phyloP scores from a whole-genome alignment of 768 basidiomycete genomes.

The Hygrocybe punicea region DNA sequence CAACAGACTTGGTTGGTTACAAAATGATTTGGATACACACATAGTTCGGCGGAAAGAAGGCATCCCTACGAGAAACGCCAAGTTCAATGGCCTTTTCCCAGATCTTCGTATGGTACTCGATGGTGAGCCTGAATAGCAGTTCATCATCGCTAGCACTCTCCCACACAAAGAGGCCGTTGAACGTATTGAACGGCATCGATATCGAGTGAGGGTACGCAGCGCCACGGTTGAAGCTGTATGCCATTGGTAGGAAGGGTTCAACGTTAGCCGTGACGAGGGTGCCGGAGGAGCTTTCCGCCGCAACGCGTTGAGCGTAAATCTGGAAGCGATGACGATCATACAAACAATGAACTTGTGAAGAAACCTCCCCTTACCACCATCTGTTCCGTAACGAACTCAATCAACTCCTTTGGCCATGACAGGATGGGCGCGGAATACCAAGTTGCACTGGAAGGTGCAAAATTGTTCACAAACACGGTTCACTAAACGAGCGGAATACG shows the following conservation, averaged over 20 bases:
- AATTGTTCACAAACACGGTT: constrained; percentile 14
- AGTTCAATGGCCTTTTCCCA: constrained; percentile 40
- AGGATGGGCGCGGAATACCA: constrained; percentile 45
- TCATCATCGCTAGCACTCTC: constrained; percentile 14
- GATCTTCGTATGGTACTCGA: constrained; percentile 32
- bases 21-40: neutral
- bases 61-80: constrained; percentile 58
- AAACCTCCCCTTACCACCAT: constrained; percentile 22
- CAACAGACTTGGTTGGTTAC: no score
- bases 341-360: neutral
- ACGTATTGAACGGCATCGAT: constrained; percentile 23
- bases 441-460: constrained; percentile 17
- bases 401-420: constrained; percentile 32
- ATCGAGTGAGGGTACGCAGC: constrained; percentile 45
- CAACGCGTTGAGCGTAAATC: constrained; percentile 28
- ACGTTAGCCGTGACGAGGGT: constrained; percentile 44
- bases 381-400: constrained; percentile 42
- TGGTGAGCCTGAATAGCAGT: constrained; percentile 40
- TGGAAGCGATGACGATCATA: constrained; percentile 37
- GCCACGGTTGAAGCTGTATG: constrained; percentile 37
- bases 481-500: neutral
- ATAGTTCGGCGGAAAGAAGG: constrained; percentile 27
- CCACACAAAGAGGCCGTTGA: constrained; percentile 31
- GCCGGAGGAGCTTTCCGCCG: constrained; percentile 15
- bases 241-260: constrained; percentile 47